Conservation (phyloP, 805 yeast genomes). For the Barnettozyma siamensis region DNA sequence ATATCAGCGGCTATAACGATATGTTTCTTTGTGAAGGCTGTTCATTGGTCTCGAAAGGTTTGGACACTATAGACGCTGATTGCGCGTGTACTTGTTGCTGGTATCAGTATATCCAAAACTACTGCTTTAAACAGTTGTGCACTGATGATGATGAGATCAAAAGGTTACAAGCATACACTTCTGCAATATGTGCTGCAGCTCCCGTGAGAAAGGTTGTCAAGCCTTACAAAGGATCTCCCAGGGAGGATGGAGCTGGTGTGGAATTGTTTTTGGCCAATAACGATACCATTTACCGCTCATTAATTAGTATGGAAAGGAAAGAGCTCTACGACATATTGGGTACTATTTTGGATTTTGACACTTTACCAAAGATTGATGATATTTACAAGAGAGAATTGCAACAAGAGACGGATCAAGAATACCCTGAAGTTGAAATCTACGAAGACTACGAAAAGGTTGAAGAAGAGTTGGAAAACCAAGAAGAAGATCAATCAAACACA, state of each 20-base stretch:
- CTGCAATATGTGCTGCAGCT: slow-evolving; percentile 10
- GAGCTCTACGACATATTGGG: slow-evolving; percentile 13
- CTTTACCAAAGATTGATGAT: not conserved
- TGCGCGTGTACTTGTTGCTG: slow-evolving; percentile 24
- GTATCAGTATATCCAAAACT: slow-evolving; percentile 20
- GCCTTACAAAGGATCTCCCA: slow-evolving; percentile 10
- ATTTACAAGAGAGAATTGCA: not conserved
- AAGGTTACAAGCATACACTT: slow-evolving; percentile 10
- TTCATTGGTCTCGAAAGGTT: slow-evolving; percentile 13
- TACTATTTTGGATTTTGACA: slow-evolving; percentile 8
- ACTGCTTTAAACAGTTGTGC: slow-evolving; percentile 22
- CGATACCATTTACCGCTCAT: slow-evolving; percentile 17
- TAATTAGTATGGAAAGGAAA: slow-evolving; percentile 14
- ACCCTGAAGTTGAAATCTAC: slow-evolving; percentile 1
- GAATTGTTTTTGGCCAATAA: slow-evolving; percentile 17
- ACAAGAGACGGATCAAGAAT: not conserved
- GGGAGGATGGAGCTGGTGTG: not conserved
- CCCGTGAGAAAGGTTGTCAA: slow-evolving; percentile 13
- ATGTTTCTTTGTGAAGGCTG: slow-evolving; percentile 24
- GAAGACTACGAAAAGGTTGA: not conserved
- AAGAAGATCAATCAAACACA: no score
- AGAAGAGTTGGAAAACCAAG: no score
- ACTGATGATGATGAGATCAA: slow-evolving; percentile 12
- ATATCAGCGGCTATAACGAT: slow-evolving; percentile 19
- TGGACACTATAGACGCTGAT: slow-evolving; percentile 11